Base-by-base conservation (phyloP, 2,329 filamentous ascomycete species). In the Arthrobotrys pseudoclavata region DNA sequence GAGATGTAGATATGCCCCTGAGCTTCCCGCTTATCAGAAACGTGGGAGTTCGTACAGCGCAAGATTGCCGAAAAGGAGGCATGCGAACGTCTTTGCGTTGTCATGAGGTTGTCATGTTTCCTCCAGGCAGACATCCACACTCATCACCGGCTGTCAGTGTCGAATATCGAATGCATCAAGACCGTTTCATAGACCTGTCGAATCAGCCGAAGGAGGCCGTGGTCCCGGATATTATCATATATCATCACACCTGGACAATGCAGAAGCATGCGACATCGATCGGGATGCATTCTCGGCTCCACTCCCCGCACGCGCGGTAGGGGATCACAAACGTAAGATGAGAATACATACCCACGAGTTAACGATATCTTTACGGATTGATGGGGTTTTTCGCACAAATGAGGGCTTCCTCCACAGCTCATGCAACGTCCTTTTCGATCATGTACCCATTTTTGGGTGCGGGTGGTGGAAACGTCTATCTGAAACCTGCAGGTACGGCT, bases 401-500 rank as follows among this genome's bases (percentile, higher is more conserved):
- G 50, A 15, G 20, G 57, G 37, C 60, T 64, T 66, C 60, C 62
- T 47, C 55, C 60, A 34, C 64, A 63, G 37, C 53, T 64, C 50
- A 66, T 66, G 71, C 55, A 76, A 26, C 63, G 31, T 55, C 53
- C 63, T 69, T 10, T 29, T 60, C 22, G 57, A 66, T 64, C 34
- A 66, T 76, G 67, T 77, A 64, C 53, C 74, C 74, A 71, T 61
- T 71, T 77, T 77, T 77, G 67, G 74, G 60, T 70, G 71, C 53
- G 74, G 74, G 62, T 52, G 66, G 66, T 60, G 18, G 29, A 63
- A 63, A 77, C 52, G 66, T 77, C 67, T 71, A 71, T 77, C 74
- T 77, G 74, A 77, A 77, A 77, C 74, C 67, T 70, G 74, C 74
- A 77, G 74, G 74, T 71, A 77, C 74, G 72, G 67, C 74, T 77